Evolutionary conservation across 2,329 filamentous ascomycete species (phyloP), one percentile per base, ranked within the genome.

Genomic region (Tolypocladium inflatum): DNA sequence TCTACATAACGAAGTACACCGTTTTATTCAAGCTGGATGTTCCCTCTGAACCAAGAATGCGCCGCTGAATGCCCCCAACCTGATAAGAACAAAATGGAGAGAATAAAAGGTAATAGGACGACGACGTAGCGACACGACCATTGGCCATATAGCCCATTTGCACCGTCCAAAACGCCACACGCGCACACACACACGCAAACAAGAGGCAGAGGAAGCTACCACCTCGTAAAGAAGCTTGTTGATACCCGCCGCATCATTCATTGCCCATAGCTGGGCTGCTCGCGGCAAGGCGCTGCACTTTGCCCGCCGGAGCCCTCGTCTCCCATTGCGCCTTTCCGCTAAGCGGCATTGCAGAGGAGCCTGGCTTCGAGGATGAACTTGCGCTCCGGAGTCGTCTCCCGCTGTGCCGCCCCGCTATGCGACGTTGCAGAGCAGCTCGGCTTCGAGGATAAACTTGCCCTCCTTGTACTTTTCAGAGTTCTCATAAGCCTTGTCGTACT

Each of bases 401-500:
- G 11, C 35, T 11, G 9, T 2, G 23, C 41, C 39, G 30, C 10
- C 11, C 33, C n/a, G 54, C 54, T 55, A 60, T 11, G 78, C 83
- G 60, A 97, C 91, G 64, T 85, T 87, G 73, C 89, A 93, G 43
- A 97, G 80, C 63, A 97, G 76, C 77, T 96, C 92, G 38, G 89
- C 90, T 78, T 97, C 93, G 58, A 99, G 80, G 60, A 99, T 99
- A 72, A 89, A 97, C 77, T 97, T 99, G 58, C 91, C 92, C 80
- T 99, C 94, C 79, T 99, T 99, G 77, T 99, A 99, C 76, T 96
- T 96, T 81, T 99, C 93, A 63, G 82, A 87, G 39, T 79, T 74
- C 77, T 99, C 94, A 72, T 89, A 97, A 1, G 94, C 94, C 77
- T 95, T 96, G 75, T 99, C 94, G 72, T 99, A 99, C 74, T 96